These are phyloP conservation scores for Amanita subjunquillea DNA, from an alignment of 768 basidiomycete genomes.

Conservation along the genomic window DNA sequence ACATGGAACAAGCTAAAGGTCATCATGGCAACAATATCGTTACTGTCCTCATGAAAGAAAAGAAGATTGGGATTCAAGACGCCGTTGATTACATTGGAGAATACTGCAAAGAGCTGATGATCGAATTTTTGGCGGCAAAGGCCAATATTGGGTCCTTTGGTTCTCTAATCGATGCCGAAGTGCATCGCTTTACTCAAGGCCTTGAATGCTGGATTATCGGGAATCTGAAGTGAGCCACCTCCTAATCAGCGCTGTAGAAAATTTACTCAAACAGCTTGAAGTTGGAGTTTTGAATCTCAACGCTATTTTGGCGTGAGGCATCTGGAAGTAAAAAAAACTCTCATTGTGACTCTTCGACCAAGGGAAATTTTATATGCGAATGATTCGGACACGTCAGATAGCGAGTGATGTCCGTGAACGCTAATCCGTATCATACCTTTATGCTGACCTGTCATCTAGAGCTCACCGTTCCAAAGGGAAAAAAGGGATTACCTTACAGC, in stretches of 20 bases:
- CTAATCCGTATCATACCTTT: not conserved
- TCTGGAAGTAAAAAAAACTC: conserved; percentile 38
- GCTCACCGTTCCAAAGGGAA: not conserved
- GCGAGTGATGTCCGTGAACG: conserved; percentile 17
- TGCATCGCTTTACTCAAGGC: conserved; percentile 41
- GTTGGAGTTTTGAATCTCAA: conserved; percentile 62
- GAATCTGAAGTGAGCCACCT: conserved; percentile 37
- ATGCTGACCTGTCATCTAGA: not conserved
- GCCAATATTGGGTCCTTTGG: conserved; percentile 39
- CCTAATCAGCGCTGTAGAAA: conserved; percentile 5
- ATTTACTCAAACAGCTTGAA: conserved; percentile 13
- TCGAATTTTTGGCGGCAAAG: conserved; percentile 36
- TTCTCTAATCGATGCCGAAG: conserved; percentile 35
- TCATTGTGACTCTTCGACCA: conserved; percentile 33
- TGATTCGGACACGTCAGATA: conserved; percentile 26
- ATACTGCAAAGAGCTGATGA: conserved; percentile 39
- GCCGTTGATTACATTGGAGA: conserved; percentile 47
- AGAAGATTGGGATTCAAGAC: conserved; percentile 41
- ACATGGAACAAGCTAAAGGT: conserved; percentile 62
- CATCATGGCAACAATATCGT: conserved; percentile 59
- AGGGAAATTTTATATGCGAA: conserved; percentile 19
- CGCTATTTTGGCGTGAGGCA: conserved; percentile 56
- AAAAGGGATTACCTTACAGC: not conserved
- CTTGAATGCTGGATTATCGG: conserved; percentile 53
- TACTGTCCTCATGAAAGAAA: conserved; percentile 54